Base-by-base conservation (phyloP, 208 protist genomes). In the Acanthamoeba polyphaga region DNA sequence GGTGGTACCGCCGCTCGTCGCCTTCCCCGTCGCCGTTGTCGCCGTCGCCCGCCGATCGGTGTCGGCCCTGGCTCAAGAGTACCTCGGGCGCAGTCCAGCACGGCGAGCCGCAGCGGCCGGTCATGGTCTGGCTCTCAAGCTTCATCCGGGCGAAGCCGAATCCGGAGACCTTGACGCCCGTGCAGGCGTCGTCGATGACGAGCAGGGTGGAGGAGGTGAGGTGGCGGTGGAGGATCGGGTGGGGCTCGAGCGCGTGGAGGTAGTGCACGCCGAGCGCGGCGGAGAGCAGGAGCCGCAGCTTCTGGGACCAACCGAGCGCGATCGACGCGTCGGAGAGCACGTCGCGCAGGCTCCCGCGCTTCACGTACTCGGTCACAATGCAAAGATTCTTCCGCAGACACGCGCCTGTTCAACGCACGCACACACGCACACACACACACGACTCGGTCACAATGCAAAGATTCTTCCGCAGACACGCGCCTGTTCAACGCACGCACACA, bases 401-500 rank as follows among this genome's bases (percentile, higher is more conserved):
- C 43, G 95, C 92, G 29, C 96, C 96, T 70, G 95, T 38, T 55
- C 68, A 89, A 95, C 49, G 95, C 95, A 68, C 95, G n/a, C n/a
- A n/a, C n/a, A n/a, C n/a, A n/a, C n/a, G n/a, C n/a, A n/a, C n/a
- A n/a, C n/a, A n/a, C n/a, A n/a, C n/a, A n/a, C n/a, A n/a, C n/a
- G n/a, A 97, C 38, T 97, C 95, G 38, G 92, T 96, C 55, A 95
- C 96, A 55, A 97, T 92, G 66, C 96, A 97, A 92, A 97, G 91
- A 49, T 97, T 70, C 17, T 92, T 58, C n/a, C 51, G 95, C n/a
- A 92, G 66, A 46, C 95, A 97, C 43, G 95, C 92, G 29, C 96
- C 96, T 70, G 95, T 38, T 55, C 68, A 89, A 95, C 49, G 95
- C 95, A 68, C 95, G n/a, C n/a, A n/a, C n/a, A n/a, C n/a, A n/a